Evolutionary conservation across 1,284 basidiomycete species (phyloP).

Genomic region (Rhodofomes roseus): DNA sequence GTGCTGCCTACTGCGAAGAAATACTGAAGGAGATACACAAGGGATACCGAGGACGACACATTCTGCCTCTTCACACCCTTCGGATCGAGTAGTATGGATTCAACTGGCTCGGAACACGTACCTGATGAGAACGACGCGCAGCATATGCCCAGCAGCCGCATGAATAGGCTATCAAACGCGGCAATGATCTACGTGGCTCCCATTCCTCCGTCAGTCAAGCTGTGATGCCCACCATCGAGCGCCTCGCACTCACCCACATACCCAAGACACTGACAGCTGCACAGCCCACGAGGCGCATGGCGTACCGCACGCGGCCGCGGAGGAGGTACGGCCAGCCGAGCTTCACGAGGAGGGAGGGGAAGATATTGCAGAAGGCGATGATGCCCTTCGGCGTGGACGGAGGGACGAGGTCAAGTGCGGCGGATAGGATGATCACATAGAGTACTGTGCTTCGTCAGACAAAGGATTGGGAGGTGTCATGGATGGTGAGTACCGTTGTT

Average conservation of each 20-base stretch:
- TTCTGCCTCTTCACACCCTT: no score
- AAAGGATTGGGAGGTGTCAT: neutral
- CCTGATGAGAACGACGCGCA: slow-evolving; percentile 91
- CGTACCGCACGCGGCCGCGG: slow-evolving; percentile 79
- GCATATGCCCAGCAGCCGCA: slow-evolving; percentile 83
- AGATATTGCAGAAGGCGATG: slow-evolving; percentile 89
- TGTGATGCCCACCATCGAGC: neutral
- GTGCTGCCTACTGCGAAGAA: no score
- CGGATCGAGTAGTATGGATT: no score
- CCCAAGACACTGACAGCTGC: slow-evolving; percentile 71
- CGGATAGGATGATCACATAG: slow-evolving; percentile 95
- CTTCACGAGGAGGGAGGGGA: slow-evolving; percentile 80
- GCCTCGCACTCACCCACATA: slow-evolving; percentile 59
- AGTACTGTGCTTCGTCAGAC: slow-evolving; percentile 48
- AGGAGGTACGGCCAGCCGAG: slow-evolving; percentile 91
- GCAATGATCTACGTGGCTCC: slow-evolving; percentile 68
- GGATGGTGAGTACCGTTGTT: slow-evolving; percentile 45
- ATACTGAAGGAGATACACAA: no score
- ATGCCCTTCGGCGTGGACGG: slow-evolving; percentile 90
- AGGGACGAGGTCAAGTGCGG: slow-evolving; percentile 92
- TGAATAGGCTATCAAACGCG: slow-evolving; percentile 60
- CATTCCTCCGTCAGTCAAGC: neutral
- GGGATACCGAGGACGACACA: no score
- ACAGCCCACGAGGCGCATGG: slow-evolving; percentile 72
- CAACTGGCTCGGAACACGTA: no score